Evolutionary conservation across 1,284 basidiomycete species (phyloP), one percentile per base, ranked within the genome.

Genomic region (Microbotryomycetes sp.): DNA sequence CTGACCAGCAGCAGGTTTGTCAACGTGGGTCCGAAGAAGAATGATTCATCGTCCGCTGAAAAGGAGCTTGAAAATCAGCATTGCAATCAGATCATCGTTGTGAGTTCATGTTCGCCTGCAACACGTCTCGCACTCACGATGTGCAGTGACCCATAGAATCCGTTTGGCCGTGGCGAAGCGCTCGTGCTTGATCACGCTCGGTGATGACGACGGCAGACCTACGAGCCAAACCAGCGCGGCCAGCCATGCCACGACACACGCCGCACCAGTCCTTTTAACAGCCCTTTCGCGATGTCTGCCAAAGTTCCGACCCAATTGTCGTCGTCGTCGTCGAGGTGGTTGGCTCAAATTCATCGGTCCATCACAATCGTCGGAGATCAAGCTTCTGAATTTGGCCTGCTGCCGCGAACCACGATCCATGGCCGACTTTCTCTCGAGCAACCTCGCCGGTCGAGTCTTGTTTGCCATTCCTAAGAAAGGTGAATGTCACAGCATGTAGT

Each of bases 401-500:
- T n/a, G 36, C 19, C 19, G 36, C 36, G 36, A 42, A 42, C 36
- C n/a, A n/a, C n/a, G n/a, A 19, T 6, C 23, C 30, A 58, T 58
- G 57, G 51, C 65, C 72, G 76, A 78, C 53, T 69, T 81, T n/a
- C 72, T 81, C 26, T 76, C 78, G 48, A 82, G 82, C 58, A 79
- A 79, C 48, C 78, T 86, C 57, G 78, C 83, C 62, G 86, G 84
- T 52, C 84, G 93, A 53, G 74, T 97, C 61, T 80, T 98, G 32
- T 94, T 98, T 73, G 94, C 94, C 6, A 90, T 98, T 71, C 94
- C 94, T 1, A 98, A 98, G 80, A 98, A 98, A 84, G 94, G 93
- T 87, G 63, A 54, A 74, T 12, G 36, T 19, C 36, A 19, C 36
- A 9, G 12, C 9, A 19, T 19, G 36, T 19, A 9, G 36, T 42